Percentiles rank a stretch among this genome's conserved stretches.
Evolutionary conservation across 441 rosid species (phyloP).

Genomic region (Hypseocharis bilobata): DNA sequence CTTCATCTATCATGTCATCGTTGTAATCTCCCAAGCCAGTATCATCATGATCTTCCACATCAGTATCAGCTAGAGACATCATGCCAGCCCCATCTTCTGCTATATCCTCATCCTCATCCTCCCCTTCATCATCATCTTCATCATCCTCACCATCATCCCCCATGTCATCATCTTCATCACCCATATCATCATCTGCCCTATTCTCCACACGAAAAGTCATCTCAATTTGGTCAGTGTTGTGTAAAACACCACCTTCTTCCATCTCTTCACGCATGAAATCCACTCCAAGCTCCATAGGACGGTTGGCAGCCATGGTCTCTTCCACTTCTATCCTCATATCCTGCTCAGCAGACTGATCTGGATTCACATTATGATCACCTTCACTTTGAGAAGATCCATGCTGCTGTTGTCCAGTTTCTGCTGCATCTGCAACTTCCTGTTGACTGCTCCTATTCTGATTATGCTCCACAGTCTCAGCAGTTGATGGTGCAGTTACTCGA

Average conservation of each 20-base stretch:
- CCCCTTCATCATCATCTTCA: slow-evolving; percentile 71
- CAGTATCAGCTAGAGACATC: slow-evolving; percentile 92
- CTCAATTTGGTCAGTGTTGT: slow-evolving; percentile 59
- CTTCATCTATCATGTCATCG: slow-evolving; percentile 95
- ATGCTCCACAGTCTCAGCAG: slow-evolving; percentile 39
- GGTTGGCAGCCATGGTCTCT: slow-evolving; percentile 49
- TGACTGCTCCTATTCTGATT: slow-evolving; percentile 42
- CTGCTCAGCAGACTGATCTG: slow-evolving; percentile 42
- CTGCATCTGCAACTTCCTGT: slow-evolving; percentile 41
- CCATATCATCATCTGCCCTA: slow-evolving; percentile 89
- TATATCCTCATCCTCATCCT: slow-evolving; percentile 79
- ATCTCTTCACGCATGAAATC: slow-evolving; percentile 82
- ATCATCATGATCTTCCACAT: slow-evolving; percentile 93
- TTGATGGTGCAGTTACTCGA: slow-evolving; percentile 32
- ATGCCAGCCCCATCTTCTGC: slow-evolving; percentile 90
- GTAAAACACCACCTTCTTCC: slow-evolving; percentile 63
- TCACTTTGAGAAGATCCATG: slow-evolving; percentile 44
- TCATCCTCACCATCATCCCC: slow-evolving; percentile 84
- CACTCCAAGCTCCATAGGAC: slow-evolving; percentile 54
- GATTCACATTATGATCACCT: slow-evolving; percentile 40
- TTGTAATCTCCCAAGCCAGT: slow-evolving; percentile 76
- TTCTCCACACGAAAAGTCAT: slow-evolving; percentile 71
- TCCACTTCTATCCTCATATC: slow-evolving; percentile 70
- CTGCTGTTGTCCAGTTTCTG: slow-evolving; percentile 38
- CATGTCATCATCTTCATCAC: slow-evolving; percentile 86